These are phyloP conservation scores for Neurospora discreta DNA, from an alignment of 495 filamentous ascomycete genomes.

Conservation along the genomic window DNA sequence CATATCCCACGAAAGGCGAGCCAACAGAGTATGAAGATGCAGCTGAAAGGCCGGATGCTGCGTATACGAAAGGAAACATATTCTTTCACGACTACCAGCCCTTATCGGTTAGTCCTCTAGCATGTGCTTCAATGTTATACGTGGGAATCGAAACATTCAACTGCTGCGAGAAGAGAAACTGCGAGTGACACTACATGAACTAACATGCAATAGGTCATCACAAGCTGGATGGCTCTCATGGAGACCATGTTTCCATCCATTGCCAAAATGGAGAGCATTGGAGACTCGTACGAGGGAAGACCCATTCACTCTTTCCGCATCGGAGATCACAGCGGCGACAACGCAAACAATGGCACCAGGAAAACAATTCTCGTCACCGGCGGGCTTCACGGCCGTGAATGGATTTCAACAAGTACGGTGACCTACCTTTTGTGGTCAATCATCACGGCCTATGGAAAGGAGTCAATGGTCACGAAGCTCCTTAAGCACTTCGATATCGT, in stretches of 20 bases:
- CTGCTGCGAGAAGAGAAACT: neutral
- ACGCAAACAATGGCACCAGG: constrained; percentile 27
- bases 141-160: constrained; percentile 14
- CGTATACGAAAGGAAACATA: constrained; percentile 44
- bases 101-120: constrained; percentile 49
- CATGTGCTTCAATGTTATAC: neutral
- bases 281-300: constrained; percentile 73
- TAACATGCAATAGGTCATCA: constrained; percentile 19
- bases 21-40: neutral
- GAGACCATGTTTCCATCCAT: constrained; percentile 79
- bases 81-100: constrained; percentile 89
- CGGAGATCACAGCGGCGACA: constrained; percentile 44
- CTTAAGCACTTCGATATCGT: constrained; percentile 76
- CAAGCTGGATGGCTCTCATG: constrained; percentile 81
- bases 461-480: constrained; percentile 55
- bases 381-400: constrained; percentile 85
- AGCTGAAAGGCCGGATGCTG: constrained; percentile 24
- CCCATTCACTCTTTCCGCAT: constrained; percentile 74
- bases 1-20: constrained; percentile 48
- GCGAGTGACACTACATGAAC: neutral
- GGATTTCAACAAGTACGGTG: constrained; percentile 91
- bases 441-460: constrained; percentile 67
- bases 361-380: constrained; percentile 78
- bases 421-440: constrained; percentile 84
- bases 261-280: constrained; percentile 61